Evolutionary conservation across 2,329 filamentous ascomycete species (phyloP).

Genomic region (Davidsoniella neocaledoniae): DNA sequence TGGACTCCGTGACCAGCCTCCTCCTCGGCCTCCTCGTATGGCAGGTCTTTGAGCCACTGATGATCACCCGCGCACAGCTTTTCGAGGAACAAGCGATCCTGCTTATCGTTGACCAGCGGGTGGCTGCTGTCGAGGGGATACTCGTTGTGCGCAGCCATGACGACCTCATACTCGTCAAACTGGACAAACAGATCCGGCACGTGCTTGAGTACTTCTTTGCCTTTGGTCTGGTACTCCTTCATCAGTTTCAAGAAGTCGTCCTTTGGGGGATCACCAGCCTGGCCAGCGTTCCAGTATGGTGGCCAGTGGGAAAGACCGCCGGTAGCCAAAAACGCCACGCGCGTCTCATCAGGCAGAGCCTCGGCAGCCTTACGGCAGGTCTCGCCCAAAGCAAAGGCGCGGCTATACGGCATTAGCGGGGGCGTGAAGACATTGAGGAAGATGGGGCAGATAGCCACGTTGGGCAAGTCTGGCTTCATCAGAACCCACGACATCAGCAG

Average conservation of each 20-base stretch:
- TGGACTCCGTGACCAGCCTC: not conserved
- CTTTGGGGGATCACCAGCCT: conserved; percentile 15
- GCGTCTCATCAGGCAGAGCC: conserved; percentile 13
- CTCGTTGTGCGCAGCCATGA: conserved; percentile 19
- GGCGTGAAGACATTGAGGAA: conserved; percentile 19
- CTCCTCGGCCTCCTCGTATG: not conserved
- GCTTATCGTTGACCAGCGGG: conserved; percentile 18
- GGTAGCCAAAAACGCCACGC: conserved; percentile 14
- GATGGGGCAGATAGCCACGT: conserved; percentile 17
- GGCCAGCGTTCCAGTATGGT: conserved; percentile 18
- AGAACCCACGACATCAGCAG: conserved; percentile 19
- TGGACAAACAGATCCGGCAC: conserved; percentile 17
- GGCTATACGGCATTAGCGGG: conserved; percentile 17
- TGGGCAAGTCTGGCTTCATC: conserved; percentile 16
- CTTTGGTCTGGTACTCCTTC: conserved; percentile 18
- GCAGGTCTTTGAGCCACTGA: not conserved
- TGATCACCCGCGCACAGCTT: conserved; percentile 15
- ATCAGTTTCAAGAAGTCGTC: conserved; percentile 18
- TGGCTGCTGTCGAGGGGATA: conserved; percentile 19
- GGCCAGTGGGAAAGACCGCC: conserved; percentile 19
- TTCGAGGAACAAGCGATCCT: conserved; percentile 18
- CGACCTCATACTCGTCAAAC: conserved; percentile 19
- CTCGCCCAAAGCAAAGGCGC: conserved; percentile 18
- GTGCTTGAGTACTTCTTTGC: conserved; percentile 15
- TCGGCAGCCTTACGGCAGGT: conserved; percentile 17